Evolutionary conservation across 75 land plant species (phyloP), one percentile per base, ranked within the genome.

Genomic region (Cunninghamia lanceolata): DNA sequence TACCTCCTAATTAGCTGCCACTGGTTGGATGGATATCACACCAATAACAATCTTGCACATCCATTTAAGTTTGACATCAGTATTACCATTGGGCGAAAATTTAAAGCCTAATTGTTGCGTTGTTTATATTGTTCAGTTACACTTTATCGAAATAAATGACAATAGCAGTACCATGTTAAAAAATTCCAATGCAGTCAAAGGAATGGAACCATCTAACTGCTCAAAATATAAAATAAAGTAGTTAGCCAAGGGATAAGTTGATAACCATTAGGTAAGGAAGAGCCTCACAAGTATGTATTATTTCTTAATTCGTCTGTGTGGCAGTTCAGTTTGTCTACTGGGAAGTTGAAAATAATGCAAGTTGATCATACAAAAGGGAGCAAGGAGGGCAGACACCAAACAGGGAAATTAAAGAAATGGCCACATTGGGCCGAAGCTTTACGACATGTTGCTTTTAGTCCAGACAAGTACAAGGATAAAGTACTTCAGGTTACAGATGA

Each of bases 401-500:
- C 46, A 6, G 82, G 82, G 9, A 79, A 10, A 42, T 42, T 19
- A 30, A 85, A 84, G 70, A 85, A 87, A 15, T 87, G 91, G 92
- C 86, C 85, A 39, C 52, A 86, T 52, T 91, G 92, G 92, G 91
- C 91, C 71, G 86, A 91, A 86, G 88, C 88, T 78, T 83, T 91
- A 71, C 87, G 79, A 39, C 74, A 87, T 42, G 82, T 89, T 28
- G 91, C 88, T 21, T 74, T 87, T 68, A 86, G 87, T 87, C 92
- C 92, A 43, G 91, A 91, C 81, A 66, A 87, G 56, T 86, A 87
- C 83, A 59, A 87, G 66, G 52, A 88, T 68, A 82, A 36, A 71
- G 78, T 87, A 40, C 88, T 89, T 11, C 79, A 91, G 82, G 74
- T 77, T 56, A 91, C 92, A 42, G 82, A 87, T 43, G 82, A 89